Base-by-base conservation (phyloP, 2,329 filamentous ascomycete genomes). In the Trichoderma hamatum region DNA sequence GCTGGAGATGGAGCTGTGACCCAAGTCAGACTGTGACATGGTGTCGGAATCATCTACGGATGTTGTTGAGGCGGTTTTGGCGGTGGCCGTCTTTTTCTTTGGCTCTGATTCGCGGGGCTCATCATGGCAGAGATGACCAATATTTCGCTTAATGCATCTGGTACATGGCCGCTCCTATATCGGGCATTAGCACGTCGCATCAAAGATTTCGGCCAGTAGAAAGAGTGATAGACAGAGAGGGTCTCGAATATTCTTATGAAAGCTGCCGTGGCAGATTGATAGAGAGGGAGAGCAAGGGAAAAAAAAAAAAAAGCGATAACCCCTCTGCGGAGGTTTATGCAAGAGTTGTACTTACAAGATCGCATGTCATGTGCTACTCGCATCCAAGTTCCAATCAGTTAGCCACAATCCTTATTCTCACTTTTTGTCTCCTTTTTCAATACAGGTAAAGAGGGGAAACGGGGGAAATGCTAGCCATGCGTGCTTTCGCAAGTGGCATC, bases 101-200 rank as follows among this genome's bases (percentile, higher is more conserved):
- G 90, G 81, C 71, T 90, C 88, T 74, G 89, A 85, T 77, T 99
- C 95, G 80, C 95, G 90, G 74, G 94, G 95, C 82, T 98, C 96
- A 82, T 99, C 96, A 83, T 97, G 96, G 82, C 96, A 99, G 73
- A 99, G 87, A 82, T 99, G 96, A 76, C 95, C 96, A 80, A 99
- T 99, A 83, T 97, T 97, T 78, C 96, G 91, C 84, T 98, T 99
- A 82, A 98, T 93, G 85, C 96, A 99, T 82, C 96, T 89, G 76
- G 93, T 95, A 87, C 96, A 99, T 77, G 96, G 96, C 79, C 96
- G 91, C 84, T 97, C 93, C 93, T 96, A 80, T 74, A 67, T 71
- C 74, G 70, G 69, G 59, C 69, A 72, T 79, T 71, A 79, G 77
- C 73, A 72, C 7, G 24, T 24, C 10, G 46, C 13, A 11, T 24